phyloP scores from a whole-genome alignment of 1,284 basidiomycete genomes.

The Violaceomyces palustris region DNA sequence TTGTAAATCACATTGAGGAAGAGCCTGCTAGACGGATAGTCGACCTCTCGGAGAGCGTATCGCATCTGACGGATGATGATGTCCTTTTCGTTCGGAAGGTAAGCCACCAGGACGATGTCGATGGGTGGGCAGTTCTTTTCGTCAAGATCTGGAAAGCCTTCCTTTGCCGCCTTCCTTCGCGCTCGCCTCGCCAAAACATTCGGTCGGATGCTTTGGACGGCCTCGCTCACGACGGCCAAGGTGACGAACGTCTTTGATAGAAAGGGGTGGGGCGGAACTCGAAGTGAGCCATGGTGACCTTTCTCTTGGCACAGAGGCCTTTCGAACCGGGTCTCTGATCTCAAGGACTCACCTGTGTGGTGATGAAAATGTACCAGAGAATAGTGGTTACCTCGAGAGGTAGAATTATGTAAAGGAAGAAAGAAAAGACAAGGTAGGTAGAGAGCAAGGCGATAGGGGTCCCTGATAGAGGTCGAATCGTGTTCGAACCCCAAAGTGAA shows the following conservation, averaged over 20 bases:
- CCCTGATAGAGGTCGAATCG: too few species aligned
- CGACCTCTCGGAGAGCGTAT: conserved; percentile 38
- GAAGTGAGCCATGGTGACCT: too few species aligned
- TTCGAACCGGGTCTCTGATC: too few species aligned
- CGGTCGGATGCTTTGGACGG: conserved; percentile 35
- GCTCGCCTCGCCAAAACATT: conserved; percentile 32
- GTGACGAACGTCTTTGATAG: conserved; percentile 37
- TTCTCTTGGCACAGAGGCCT: too few species aligned
- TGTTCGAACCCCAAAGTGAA: too few species aligned
- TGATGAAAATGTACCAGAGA: conserved; percentile 33
- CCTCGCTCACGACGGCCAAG: conserved; percentile 34
- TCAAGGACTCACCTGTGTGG: conserved; percentile 11
- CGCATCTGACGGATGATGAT: conserved; percentile 43
- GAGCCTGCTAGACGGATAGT: conserved; percentile 36
- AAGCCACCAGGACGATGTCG: conserved; percentile 42
- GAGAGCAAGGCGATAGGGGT: conserved; percentile 29
- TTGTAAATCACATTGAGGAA: conserved; percentile 46
- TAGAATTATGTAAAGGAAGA: conserved; percentile 40
- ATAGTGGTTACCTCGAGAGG: conserved; percentile 25
- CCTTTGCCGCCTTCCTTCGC: conserved; percentile 26
- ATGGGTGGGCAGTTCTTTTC: conserved; percentile 34
- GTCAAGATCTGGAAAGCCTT: too few species aligned
- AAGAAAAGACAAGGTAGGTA: conserved; percentile 16
- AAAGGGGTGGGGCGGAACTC: too few species aligned
- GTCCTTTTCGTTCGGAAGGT: conserved; percentile 43